Evolutionary conservation across 2,329 filamentous ascomycete species (phyloP), one percentile per base, ranked within the genome.

Genomic region (Pseudohalonectria lignicola): DNA sequence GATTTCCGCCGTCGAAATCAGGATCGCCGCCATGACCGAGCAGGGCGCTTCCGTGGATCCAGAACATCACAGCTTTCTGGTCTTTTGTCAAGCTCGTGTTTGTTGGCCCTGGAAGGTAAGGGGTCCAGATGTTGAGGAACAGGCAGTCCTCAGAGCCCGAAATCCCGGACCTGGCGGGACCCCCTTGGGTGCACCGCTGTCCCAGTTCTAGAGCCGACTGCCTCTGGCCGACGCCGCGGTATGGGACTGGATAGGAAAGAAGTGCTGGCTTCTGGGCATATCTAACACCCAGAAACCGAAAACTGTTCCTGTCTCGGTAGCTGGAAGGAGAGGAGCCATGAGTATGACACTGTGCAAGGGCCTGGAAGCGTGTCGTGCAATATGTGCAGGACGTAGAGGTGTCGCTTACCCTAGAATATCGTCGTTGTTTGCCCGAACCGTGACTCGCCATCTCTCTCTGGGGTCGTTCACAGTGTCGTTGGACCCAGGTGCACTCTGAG

Each of bases 11-110:
- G 43, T 79, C 74, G 21, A 56, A 56, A 2, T 53, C 55, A 2
- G 53, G 42, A 31, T 61, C 57, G 37, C 56, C 54, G 8, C 52
- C 59, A 6, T 53, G 56, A 1, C 74, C 73, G 6, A 62, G 57
- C 43, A 76, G 76, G 5, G 68, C 74, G 19, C 74, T 74, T 3
- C 74, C 74, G 31, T 62, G 59, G 20, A 62, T 61, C 56, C 56
- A 61, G 33, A 61, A 45, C 42, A 56, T 55, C 1, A 63, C 60
- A 1, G 19, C 21, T 15, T 41, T 45, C 25, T 49, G 47, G n/a
- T 45, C 43, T 1, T 36, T 10, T 5, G 39, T 20, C 5, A 34
- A 34, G 4, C 45, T 46, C 16, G 43, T 44, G 1, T 53, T 45
- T n/a, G n/a, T n/a, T n/a, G n/a, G n/a, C 5, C 47, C 49, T 0